These are phyloP conservation scores for Herpetomonas tarakana DNA, from an alignment of 208 protist species.

Conservation along the genomic window DNA sequence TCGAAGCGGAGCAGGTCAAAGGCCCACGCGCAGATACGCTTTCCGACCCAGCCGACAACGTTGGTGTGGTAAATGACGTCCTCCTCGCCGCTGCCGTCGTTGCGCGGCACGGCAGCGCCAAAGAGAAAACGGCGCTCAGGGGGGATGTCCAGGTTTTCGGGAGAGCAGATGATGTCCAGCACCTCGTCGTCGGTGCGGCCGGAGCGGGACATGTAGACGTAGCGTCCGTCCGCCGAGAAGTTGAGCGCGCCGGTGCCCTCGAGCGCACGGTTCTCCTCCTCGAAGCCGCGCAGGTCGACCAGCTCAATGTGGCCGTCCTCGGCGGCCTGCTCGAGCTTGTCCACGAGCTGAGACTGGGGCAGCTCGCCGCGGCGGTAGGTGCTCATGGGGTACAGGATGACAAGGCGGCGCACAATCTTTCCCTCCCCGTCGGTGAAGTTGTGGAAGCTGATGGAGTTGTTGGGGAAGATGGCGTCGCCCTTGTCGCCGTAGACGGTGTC, in stretches of 20 bases:
- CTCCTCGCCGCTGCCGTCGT: conserved; percentile 17
- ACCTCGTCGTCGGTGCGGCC: conserved; percentile 59
- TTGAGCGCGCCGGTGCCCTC: conserved; percentile 68
- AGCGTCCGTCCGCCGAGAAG: conserved; percentile 65
- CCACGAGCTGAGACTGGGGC: conserved; percentile 42
- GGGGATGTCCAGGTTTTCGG: conserved; percentile 79
- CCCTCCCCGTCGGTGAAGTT: conserved; percentile 66
- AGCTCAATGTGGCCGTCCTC: conserved; percentile 45
- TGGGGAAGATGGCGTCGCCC: conserved; percentile 54
- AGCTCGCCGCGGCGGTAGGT: conserved; percentile 61
- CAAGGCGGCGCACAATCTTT: conserved; percentile 52
- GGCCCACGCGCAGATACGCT: conserved; percentile 72
- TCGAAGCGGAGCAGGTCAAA: conserved; percentile 57
- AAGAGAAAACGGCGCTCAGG: conserved; percentile 70
- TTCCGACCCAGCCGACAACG: conserved; percentile 79
- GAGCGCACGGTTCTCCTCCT: conserved; percentile 40
- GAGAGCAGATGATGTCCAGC: conserved; percentile 54
- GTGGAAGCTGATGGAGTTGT: conserved; percentile 76
- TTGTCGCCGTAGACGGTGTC: conserved; percentile 35
- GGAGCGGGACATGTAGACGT: conserved; percentile 83
- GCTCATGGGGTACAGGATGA: conserved; percentile 82
- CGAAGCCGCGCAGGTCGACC: conserved; percentile 64
- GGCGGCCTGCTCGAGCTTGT: conserved; percentile 35
- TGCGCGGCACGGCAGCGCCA: conserved; percentile 30
- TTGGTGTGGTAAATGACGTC: conserved; percentile 68